These are phyloP conservation scores for Hura crepitans DNA, from an alignment of 441 rosid species.

Conservation along the genomic window DNA sequence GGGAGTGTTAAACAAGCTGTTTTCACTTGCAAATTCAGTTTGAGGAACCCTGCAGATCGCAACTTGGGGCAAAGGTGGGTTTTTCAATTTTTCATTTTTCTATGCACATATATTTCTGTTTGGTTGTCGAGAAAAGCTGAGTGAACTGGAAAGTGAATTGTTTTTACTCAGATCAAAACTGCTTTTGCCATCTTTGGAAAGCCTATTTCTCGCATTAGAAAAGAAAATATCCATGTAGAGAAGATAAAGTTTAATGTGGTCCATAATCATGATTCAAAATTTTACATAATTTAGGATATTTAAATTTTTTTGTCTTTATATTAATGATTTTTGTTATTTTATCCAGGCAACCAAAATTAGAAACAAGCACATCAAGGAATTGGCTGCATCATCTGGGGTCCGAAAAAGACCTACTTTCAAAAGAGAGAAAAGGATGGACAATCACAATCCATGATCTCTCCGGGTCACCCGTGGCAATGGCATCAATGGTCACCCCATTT, in stretches of 20 bases:
- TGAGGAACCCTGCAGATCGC: constrained; percentile 41
- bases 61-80: constrained; percentile 43
- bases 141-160: neutral
- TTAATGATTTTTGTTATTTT: too few relatives aligned
- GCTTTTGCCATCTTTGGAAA: neutral
- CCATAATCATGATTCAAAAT: too few relatives aligned
- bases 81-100: neutral
- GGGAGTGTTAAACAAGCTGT: constrained; percentile 59
- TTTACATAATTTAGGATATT: too few relatives aligned
- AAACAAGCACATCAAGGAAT: constrained; percentile 45
- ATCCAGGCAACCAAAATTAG: constrained; percentile 57
- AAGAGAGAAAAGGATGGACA: constrained; percentile 90
- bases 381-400: constrained; percentile 50
- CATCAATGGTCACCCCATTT: constrained; percentile 96
- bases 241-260: too few relatives aligned
- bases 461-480: constrained; percentile 90
- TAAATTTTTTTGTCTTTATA: too few relatives aligned
- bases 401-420: constrained; percentile 48
- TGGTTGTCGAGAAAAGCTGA: constrained; percentile 23
- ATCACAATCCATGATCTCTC: constrained; percentile 85
- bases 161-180: neutral
- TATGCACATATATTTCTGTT: constrained; percentile 4
- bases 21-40: constrained; percentile 63
- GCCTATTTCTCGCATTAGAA: neutral
- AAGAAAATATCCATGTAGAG: neutral